Evolutionary conservation across 257 asterid species (phyloP), one percentile per base, ranked within the genome.

Genomic region (Gardenia jasminoides): DNA sequence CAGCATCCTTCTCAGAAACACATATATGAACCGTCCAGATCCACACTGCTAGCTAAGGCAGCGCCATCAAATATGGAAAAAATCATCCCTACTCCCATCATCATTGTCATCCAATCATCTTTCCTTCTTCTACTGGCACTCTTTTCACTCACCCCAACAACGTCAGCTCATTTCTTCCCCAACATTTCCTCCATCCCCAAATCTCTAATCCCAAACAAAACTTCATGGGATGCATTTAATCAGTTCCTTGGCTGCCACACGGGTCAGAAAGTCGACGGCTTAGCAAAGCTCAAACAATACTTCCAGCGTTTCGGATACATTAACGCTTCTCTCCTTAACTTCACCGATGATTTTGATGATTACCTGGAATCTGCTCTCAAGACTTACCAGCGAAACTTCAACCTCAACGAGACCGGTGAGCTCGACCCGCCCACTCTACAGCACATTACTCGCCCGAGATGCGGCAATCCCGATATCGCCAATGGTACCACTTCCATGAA

Each of bases 381-480:
- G 47, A 82, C 77, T 39, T 94, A 94, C 85, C 97, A 94, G 85
- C 83, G 68, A 28, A 94, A 92, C 56, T 94, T 94, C 89, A 92
- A 91, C 78, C 93, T 92, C 80, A 83, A 91, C 26, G 61, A 81
- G 24, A 94, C 91, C 78, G 96, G 98, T 13, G 83, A 84, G 28
- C 84, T 94, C 67, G 94, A 94, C 76, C 74, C 68, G 12, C 65
- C 76, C 0, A 94, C 98, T 3, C 31, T 92, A 36, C 75, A 82
- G 2, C 92, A 85, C 77, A 82, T 94, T 77, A 81, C 85, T 6
- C 80, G 26, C 2, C 98, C 98, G 6, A 82, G 98, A 70, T 94
- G 98, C 72, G 97, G 98, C 22, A 91, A 91, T 76, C 77, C 97
- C 16, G 97, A 94, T 72, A 76, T 92, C 36, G 85, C 88, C 39